Conservation (phyloP, 2,329 filamentous ascomycete species). For the Ophiostoma ips region DNA sequence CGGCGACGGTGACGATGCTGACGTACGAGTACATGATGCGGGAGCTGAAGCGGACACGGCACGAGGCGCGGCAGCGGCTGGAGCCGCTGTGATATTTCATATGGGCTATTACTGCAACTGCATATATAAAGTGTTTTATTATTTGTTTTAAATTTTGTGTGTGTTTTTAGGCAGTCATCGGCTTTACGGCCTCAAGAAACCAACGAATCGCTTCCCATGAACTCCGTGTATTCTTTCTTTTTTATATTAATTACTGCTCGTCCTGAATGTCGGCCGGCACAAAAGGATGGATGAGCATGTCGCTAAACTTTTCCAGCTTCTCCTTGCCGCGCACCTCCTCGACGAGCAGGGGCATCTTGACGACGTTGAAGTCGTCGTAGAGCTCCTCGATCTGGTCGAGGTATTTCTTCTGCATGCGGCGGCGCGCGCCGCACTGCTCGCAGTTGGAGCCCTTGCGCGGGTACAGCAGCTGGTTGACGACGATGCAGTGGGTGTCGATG, state of each 20-base stretch:
- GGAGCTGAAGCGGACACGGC: constrained; percentile 30
- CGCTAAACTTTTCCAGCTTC: constrained; percentile 76
- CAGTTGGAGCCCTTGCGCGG: constrained; percentile 73
- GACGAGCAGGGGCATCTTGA: constrained; percentile 91
- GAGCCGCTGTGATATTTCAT: constrained; percentile 1
- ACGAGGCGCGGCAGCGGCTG: constrained; percentile 25
- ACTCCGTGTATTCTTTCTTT: too few species aligned
- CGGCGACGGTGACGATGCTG: constrained; percentile 92
- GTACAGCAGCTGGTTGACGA: constrained; percentile 95
- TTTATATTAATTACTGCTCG: background rate
- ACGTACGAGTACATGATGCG: constrained; percentile 75
- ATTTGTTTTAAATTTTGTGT: too few species aligned
- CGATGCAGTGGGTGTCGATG: constrained; percentile 94
- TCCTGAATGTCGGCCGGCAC: constrained; percentile 39
- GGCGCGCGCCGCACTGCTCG: constrained; percentile 85
- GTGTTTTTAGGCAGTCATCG: too few species aligned
- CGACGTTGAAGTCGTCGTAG: constrained; percentile 98
- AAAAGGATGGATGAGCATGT: constrained; percentile 68
- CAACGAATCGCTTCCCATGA: too few species aligned
- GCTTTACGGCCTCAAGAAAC: too few species aligned
- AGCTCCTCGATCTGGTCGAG: constrained; percentile 96
- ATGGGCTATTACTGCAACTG: too few species aligned
- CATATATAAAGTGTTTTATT: too few species aligned
- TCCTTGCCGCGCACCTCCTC: constrained; percentile 96
- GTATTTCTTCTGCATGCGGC: constrained; percentile 99